phyloP scores from a whole-genome alignment of 2,329 filamentous ascomycete genomes.

The Alternaria sp. region DNA sequence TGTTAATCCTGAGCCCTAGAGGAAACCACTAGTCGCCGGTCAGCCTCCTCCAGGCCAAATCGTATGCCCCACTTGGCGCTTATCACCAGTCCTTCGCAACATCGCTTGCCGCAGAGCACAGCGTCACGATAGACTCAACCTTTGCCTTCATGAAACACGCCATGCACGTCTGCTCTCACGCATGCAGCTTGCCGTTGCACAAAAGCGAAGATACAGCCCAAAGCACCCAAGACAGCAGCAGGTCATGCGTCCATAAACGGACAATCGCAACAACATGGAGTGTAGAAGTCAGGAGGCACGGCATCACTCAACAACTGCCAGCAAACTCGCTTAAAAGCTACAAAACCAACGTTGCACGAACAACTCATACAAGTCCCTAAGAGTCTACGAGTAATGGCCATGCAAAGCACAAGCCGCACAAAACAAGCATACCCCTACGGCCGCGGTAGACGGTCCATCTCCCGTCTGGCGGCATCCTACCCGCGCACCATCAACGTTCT shows the following conservation, averaged over 20 bases:
- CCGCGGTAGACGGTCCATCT: conserved; percentile 31
- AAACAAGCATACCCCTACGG: conserved; percentile 26
- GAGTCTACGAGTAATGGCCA: conserved; percentile 14
- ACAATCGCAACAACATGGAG: conserved; percentile 10
- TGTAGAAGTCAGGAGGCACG: conserved; percentile 25
- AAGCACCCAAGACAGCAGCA: conserved; percentile 25
- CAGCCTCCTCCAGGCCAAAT: neutral
- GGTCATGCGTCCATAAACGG: conserved; percentile 24
- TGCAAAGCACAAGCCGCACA: conserved; percentile 13
- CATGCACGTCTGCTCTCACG: conserved; percentile 24
- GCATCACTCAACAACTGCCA: conserved; percentile 22
- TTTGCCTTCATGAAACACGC: conserved; percentile 32
- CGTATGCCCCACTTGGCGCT: conserved; percentile 21
- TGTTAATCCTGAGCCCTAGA: neutral
- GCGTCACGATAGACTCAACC: conserved; percentile 23
- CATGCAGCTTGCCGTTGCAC: conserved; percentile 27
- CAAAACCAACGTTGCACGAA: conserved; percentile 6
- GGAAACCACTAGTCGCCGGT: conserved; percentile 7
- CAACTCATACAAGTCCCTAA: conserved; percentile 6
- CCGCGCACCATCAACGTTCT: conserved; percentile 24
- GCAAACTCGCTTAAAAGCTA: conserved; percentile 1
- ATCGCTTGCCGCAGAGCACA: conserved; percentile 25
- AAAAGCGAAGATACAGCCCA: neutral
- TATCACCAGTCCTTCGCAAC: conserved; percentile 21
- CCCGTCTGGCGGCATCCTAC: conserved; percentile 26